Evolutionary conservation across 2,329 filamentous ascomycete species (phyloP), one percentile per base, ranked within the genome.

Genomic region (Fusarium ramigenum): DNA sequence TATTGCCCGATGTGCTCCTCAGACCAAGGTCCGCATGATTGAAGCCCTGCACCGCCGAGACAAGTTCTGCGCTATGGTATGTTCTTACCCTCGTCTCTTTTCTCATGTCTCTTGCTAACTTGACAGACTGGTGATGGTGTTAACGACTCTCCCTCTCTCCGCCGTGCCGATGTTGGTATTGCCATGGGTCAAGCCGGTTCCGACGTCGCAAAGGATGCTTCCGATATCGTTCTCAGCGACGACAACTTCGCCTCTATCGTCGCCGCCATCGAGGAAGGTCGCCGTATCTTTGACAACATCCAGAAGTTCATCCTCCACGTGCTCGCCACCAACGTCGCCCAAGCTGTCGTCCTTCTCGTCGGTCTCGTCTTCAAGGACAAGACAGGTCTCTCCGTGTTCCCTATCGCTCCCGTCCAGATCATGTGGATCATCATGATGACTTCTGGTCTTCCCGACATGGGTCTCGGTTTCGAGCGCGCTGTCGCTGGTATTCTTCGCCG

Each of bases 361-460:
- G 92, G 93, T 58, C 87, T 94, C 4, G 89, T 85, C 0, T 94
- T 94, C 84, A 93, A 93, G 81, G 92, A 94, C 74, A 70, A 78
- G 4, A 84, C 84, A 18, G 84, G 87, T 2, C 84, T 93, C 19
- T 94, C 92, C 0, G 92, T 94, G 9, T 94, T 94, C 79, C 92
- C 92, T 0, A 86, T 94, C 5, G 86, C 91, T 0, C 92, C 92
- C 0, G 90, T 94, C n/a, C 90, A 94, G 75, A 93, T 94, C 72
- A 86, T 95, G 53, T 95, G 92, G 93, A 91, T 95, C 73, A 94
- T 94, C 79, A 94, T 94, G 91, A 88, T 93, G 59, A 95, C 92
- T 1, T 93, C 91, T 50, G 91, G 90, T 25, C 85, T 94, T 75
- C 92, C 92, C 4, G 93, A 93, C 73, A 93, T 94, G 90, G 93